Conservation (phyloP, 1,284 basidiomycete species). For the Ceratobasidium sp. region DNA sequence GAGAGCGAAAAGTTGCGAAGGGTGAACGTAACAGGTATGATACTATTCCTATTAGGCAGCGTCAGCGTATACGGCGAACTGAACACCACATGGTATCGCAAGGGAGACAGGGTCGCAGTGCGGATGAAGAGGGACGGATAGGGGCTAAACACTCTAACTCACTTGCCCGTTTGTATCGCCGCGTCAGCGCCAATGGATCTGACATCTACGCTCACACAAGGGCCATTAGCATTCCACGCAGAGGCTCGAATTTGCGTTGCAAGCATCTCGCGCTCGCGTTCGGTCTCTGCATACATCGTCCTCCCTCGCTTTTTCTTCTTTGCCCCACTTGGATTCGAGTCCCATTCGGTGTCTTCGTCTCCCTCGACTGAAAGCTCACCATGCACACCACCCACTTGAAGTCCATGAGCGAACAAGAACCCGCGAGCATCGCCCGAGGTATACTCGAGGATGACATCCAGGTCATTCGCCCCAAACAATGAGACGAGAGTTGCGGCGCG, state of each 20-base stretch:
- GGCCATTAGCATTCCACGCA: constrained; percentile 70
- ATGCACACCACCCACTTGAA: constrained; percentile 75
- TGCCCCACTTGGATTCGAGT: neutral
- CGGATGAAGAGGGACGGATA: constrained; percentile 6
- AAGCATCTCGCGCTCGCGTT: constrained; percentile 74
- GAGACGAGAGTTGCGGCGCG: constrained; percentile 77
- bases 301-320: constrained; percentile 72
- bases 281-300: constrained; percentile 91
- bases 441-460: constrained; percentile 74
- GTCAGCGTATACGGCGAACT: constrained; percentile 24
- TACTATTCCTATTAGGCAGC: constrained; percentile 64
- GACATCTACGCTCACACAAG: constrained; percentile 33
- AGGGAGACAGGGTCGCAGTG: constrained; percentile 15
- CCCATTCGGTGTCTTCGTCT: constrained; percentile 18
- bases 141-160: neutral
- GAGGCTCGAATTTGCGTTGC: constrained; percentile 74
- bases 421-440: constrained; percentile 58
- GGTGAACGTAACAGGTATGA: constrained; percentile 67
- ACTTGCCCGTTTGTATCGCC: constrained; percentile 34
- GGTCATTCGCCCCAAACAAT: constrained; percentile 75
- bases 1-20: constrained; percentile 79
- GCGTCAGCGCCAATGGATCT: constrained; percentile 19
- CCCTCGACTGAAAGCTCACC: constrained; percentile 67
- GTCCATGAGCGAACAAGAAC: constrained; percentile 68
- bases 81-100: constrained; percentile 4